These are phyloP conservation scores for Endocarpon pusillum DNA, from an alignment of 495 filamentous ascomycete species.

Conservation along the genomic window DNA sequence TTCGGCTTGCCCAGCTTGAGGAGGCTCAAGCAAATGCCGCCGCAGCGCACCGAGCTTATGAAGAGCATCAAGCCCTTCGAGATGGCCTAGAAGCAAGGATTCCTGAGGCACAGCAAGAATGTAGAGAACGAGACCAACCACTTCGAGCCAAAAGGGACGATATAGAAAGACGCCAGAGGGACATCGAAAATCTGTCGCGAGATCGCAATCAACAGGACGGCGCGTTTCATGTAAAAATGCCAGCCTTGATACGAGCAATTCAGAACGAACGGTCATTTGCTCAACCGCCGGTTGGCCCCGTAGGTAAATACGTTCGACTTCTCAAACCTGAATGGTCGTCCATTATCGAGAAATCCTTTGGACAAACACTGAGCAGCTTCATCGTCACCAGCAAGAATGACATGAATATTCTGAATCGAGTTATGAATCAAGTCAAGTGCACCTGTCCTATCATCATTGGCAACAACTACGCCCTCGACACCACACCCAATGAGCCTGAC, in stretches of 20 bases:
- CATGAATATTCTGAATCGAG: slow-evolving; percentile 35
- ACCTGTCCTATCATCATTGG: slow-evolving; percentile 49
- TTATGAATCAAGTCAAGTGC: slow-evolving; percentile 45
- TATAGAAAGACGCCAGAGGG: slow-evolving; percentile 24
- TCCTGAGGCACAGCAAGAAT: slow-evolving; percentile 20
- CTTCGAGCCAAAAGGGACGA: slow-evolving; percentile 20
- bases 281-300: slow-evolving; percentile 63
- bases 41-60: slow-evolving; percentile 15
- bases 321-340: slow-evolving; percentile 67
- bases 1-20: slow-evolving; percentile 29
- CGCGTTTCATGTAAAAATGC: slow-evolving; percentile 45
- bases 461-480: slow-evolving; percentile 39
- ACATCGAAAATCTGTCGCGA: slow-evolving; percentile 30
- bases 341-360: slow-evolving; percentile 62
- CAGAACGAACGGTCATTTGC: slow-evolving; percentile 46
- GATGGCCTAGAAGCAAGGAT: slow-evolving; percentile 18
- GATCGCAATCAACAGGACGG: slow-evolving; percentile 30
- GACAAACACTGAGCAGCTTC: slow-evolving; percentile 49
- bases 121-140: slow-evolving; percentile 11
- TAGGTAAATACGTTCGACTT: slow-evolving; percentile 59
- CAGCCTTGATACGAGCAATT: slow-evolving; percentile 47
- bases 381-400: slow-evolving; percentile 63
- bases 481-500: slow-evolving; percentile 54
- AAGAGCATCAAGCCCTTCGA: slow-evolving; percentile 17
- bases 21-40: slow-evolving; percentile 18